Evolutionary conservation across 1,139 yeast genomes (phyloP), one percentile per base, ranked within the genome.

Genomic region (Sugiyamaella sp.): DNA sequence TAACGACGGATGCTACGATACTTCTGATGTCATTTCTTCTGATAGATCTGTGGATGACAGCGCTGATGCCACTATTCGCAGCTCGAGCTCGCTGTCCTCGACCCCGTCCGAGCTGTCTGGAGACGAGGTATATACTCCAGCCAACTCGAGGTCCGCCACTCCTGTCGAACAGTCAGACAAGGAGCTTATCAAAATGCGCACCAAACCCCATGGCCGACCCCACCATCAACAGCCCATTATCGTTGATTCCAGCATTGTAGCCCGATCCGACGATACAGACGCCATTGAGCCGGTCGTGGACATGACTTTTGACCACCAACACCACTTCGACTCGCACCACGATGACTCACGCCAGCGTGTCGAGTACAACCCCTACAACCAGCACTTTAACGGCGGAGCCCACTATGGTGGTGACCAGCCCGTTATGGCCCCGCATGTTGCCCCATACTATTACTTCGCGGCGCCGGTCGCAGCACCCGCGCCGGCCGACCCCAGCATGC

Each of bases 41-140:
- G 29, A 10, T 10, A 10, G 29, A 10, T 24, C 29, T n/a, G n/a
- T n/a, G n/a, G n/a, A n/a, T 8, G 35, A 29, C 35, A 6, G 35
- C 35, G n/a, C 9, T 19, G 29, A 20, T 16, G 21, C 17, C 5
- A 5, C 33, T 12, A 22, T 44, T 16, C 37, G 50, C 16, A 46
- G 50, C 14, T 5, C 37, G 25, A 46, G 50, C 24, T 38, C 50
- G 2, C 29, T 46, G n/a, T 46, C 50, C 8, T 38, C 50, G 8
- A n/a, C 22, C 25, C 39, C 50, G 9, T 46, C 50, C 8, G 8
- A 38, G 5, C n/a, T 38, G 4, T 21, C 38, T 24, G 21, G 38
- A n/a, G 48, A 44, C 14, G 50, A 46, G 39, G 44, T 37, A 3
- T 29, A 37, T 27, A 46, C 50, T 6, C 50, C 50, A 1, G 12